Conservation (phyloP, 495 filamentous ascomycete species). For the Aspergillus bertholletiae region DNA sequence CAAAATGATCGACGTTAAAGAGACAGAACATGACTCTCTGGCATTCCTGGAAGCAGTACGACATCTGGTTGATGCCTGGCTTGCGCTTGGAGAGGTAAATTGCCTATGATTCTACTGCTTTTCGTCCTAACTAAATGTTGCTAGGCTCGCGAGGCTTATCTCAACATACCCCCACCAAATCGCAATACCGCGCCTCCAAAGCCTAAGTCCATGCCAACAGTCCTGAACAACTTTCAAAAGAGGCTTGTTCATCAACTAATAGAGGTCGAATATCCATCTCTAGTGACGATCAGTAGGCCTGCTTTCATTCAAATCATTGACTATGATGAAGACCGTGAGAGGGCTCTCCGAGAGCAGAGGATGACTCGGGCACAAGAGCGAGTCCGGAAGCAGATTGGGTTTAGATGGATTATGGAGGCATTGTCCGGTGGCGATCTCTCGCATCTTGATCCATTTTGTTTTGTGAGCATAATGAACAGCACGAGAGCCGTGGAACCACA, state of each 20-base stretch:
- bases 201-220: slow-evolving; percentile 10
- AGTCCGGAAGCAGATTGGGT: slow-evolving; percentile 52
- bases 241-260: slow-evolving; percentile 67
- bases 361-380: slow-evolving; percentile 35
- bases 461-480: slow-evolving; percentile 19
- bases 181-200: neutral
- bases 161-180: slow-evolving; percentile 31
- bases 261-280: slow-evolving; percentile 56
- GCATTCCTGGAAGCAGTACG: slow-evolving; percentile 49
- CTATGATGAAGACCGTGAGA: slow-evolving; percentile 47
- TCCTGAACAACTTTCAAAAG: slow-evolving; percentile 51
- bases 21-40: slow-evolving; percentile 51
- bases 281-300: slow-evolving; percentile 42
- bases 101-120: neutral
- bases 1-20: slow-evolving; percentile 47
- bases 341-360: slow-evolving; percentile 31
- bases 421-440: slow-evolving; percentile 56
- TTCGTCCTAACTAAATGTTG: neutral
- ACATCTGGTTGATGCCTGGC: slow-evolving; percentile 46
- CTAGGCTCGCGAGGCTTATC: slow-evolving; percentile 19
- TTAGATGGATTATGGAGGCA: slow-evolving; percentile 70
- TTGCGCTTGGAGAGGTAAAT: slow-evolving; percentile 24
- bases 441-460: slow-evolving; percentile 41
- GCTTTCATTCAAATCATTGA: slow-evolving; percentile 52
- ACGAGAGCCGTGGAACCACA: slow-evolving; percentile 45